phyloP scores from a whole-genome alignment of 1,139 yeast genomes.

The Yamadazyma trypodendri region DNA sequence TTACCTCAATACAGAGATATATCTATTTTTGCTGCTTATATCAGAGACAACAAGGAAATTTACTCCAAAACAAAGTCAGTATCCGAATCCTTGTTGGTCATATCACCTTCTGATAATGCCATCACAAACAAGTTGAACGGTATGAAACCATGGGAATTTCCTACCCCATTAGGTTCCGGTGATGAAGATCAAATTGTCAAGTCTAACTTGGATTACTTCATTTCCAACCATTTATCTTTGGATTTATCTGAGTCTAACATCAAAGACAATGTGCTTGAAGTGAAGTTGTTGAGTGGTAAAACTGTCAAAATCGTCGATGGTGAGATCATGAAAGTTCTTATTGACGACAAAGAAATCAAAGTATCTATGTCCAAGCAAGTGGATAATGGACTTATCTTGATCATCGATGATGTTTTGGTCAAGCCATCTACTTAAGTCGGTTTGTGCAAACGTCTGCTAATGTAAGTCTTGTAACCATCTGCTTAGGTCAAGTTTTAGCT shows the following conservation, averaged over 20 bases:
- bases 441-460: too few relatives aligned
- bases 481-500: too few relatives aligned
- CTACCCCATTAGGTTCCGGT: conserved; percentile 37
- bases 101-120: conserved; percentile 64
- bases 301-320: conserved; percentile 35
- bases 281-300: conserved; percentile 36
- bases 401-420: conserved; percentile 44
- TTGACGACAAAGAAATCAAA: conserved; percentile 17
- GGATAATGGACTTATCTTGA: conserved; percentile 59
- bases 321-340: conserved; percentile 19
- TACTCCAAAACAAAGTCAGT: conserved; percentile 40
- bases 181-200: conserved; percentile 39
- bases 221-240: conserved; percentile 51
- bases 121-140: conserved; percentile 32
- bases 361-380: conserved; percentile 46
- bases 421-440: conserved; percentile 3
- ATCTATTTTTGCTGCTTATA: conserved; percentile 54
- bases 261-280: conserved; percentile 16
- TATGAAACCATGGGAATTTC: conserved; percentile 72
- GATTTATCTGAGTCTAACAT: conserved; percentile 9
- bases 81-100: conserved; percentile 41
- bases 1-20: conserved; percentile 45
- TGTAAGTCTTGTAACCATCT: too few relatives aligned
- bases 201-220: conserved; percentile 49
- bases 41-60: conserved; percentile 51